Conservation (phyloP, 768 basidiomycete species). For the Trametes coccinea region DNA sequence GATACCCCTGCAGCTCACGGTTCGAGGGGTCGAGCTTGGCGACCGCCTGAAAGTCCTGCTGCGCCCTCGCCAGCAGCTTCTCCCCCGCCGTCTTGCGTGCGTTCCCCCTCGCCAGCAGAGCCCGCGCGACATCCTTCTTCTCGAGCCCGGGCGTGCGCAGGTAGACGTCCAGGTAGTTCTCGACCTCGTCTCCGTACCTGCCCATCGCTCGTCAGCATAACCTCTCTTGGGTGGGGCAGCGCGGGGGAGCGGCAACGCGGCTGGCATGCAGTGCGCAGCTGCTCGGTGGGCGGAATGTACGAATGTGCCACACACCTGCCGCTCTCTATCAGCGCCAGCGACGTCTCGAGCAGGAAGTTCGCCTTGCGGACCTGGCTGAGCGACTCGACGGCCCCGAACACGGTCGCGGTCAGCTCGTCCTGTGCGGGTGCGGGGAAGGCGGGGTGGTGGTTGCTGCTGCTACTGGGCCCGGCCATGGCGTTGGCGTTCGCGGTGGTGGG, state of each 20-base stretch:
- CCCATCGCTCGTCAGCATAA: not conserved
- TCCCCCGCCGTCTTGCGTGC: slow-evolving; percentile 60
- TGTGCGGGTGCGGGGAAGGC: slow-evolving; percentile 2
- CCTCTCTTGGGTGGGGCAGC: not conserved
- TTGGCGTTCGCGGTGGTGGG: slow-evolving; percentile 3
- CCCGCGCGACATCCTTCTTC: slow-evolving; percentile 50
- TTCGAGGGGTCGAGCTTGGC: slow-evolving; percentile 62
- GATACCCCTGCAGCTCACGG: slow-evolving; percentile 47
- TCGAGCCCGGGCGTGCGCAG: slow-evolving; percentile 59
- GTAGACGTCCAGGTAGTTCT: slow-evolving; percentile 67
- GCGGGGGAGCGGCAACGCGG: too few species aligned
- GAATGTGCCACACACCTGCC: slow-evolving; percentile 33
- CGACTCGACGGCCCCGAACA: slow-evolving; percentile 35
- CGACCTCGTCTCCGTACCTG: slow-evolving; percentile 66
- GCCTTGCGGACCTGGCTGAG: slow-evolving; percentile 35
- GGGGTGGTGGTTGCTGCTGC: not conserved
- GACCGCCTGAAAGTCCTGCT: slow-evolving; percentile 64
- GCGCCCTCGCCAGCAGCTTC: slow-evolving; percentile 53
- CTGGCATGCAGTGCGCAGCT: not conserved
- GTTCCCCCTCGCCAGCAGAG: slow-evolving; percentile 58
- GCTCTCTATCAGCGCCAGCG: slow-evolving; percentile 35
- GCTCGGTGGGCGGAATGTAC: not conserved
- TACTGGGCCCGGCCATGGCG: slow-evolving; percentile 15
- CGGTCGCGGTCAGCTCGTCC: slow-evolving; percentile 39
- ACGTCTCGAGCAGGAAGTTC: slow-evolving; percentile 37